phyloP scores from a whole-genome alignment of 306 rosid genomes.

The Vigna reflexopilosa region DNA sequence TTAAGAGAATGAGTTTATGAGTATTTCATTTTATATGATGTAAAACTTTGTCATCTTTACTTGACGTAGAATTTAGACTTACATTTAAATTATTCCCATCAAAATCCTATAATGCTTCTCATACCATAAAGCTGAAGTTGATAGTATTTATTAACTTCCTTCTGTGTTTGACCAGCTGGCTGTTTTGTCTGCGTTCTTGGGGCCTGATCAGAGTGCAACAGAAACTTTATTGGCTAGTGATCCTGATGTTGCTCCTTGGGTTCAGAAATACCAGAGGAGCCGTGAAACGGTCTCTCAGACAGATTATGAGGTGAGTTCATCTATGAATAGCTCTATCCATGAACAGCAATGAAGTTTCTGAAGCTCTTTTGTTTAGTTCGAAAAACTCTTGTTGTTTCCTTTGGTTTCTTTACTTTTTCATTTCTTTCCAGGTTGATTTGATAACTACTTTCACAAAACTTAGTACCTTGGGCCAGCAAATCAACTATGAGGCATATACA shows the following conservation, averaged over 20 bases:
- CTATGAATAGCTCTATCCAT: neutral
- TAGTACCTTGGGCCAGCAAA: slow-evolving; percentile 80
- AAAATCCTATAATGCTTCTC: slow-evolving; percentile 1
- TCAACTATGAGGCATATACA: slow-evolving; percentile 88
- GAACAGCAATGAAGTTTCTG: slow-evolving; percentile 4
- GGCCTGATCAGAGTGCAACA: slow-evolving; percentile 85
- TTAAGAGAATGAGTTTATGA: no score
- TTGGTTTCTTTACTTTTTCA: slow-evolving; percentile 25
- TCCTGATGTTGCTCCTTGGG: slow-evolving; percentile 88
- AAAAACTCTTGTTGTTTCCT: slow-evolving; percentile 18
- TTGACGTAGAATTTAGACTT: no score
- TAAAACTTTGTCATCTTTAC: no score
- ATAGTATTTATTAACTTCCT: slow-evolving; percentile 23
- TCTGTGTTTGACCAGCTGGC: slow-evolving; percentile 68
- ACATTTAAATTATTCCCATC: no score
- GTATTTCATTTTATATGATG: no score
- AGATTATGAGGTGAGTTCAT: slow-evolving; percentile 77
- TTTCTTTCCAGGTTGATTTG: slow-evolving; percentile 77
- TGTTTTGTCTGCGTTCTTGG: slow-evolving; percentile 87
- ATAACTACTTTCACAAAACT: slow-evolving; percentile 84
- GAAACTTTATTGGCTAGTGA: slow-evolving; percentile 81
- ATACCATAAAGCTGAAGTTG: neutral
- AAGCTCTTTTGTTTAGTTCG: slow-evolving; percentile 35
- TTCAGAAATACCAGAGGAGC: slow-evolving; percentile 89
- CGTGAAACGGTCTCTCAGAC: slow-evolving; percentile 93